phyloP scores from a whole-genome alignment of 2,329 filamentous ascomycete species.

The Scopulariopsis brevicaulis region DNA sequence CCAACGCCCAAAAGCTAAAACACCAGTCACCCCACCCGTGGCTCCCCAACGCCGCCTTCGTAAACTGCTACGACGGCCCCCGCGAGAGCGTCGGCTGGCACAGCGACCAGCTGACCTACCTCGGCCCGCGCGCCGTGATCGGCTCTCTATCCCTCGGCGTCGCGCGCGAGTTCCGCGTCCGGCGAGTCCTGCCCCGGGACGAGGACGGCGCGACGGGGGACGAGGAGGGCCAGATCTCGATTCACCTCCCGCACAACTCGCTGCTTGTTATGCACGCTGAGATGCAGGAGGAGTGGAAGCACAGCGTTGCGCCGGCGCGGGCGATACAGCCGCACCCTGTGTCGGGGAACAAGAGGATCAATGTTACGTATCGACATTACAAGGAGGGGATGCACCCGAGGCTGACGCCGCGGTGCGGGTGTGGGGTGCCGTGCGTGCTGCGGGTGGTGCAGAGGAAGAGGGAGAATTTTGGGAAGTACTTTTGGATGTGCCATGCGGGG shows the following conservation, averaged over 20 bases:
- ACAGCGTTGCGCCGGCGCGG: constrained; percentile 63
- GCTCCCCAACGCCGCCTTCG: constrained; percentile 82
- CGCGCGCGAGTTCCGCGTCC: constrained; percentile 83
- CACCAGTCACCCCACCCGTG: constrained; percentile 65
- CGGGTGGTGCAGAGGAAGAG: constrained; percentile 70
- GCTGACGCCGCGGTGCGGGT: constrained; percentile 68
- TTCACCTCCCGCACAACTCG: constrained; percentile 90
- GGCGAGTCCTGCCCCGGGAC: constrained; percentile 57
- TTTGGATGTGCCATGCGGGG: constrained; percentile 85
- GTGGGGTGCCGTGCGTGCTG: constrained; percentile 56
- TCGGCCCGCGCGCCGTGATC: constrained; percentile 80
- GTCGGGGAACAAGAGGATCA: constrained; percentile 71
- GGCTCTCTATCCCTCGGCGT: constrained; percentile 86
- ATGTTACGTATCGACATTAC: constrained; percentile 89
- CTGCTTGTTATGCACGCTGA: constrained; percentile 93
- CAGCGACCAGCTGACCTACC: constrained; percentile 83
- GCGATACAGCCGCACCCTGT: constrained; percentile 79
- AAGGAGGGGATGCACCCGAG: constrained; percentile 64
- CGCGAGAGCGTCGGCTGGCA: constrained; percentile 84
- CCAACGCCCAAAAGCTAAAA: constrained; percentile 59
- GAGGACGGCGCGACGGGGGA: constrained; percentile 35
- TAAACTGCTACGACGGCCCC: constrained; percentile 84
- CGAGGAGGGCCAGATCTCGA: constrained; percentile 74
- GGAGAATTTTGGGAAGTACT: constrained; percentile 69
- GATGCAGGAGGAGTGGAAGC: constrained; percentile 97